Conservation (phyloP, 306 rosid genomes). For the Cicer arietinum region DNA sequence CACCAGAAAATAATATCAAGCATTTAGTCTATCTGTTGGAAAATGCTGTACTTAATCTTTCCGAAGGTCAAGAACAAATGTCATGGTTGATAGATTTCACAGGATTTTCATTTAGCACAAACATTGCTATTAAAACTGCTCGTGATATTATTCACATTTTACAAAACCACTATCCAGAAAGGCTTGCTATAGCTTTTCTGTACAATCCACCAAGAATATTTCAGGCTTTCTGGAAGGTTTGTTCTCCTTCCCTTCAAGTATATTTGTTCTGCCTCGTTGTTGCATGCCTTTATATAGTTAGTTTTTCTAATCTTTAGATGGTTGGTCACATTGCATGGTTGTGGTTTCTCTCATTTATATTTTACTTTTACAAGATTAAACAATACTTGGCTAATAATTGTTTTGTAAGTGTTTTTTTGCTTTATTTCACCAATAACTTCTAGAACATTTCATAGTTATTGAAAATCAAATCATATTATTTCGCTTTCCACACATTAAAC, state of each 20-base stretch:
- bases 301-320: conserved; percentile 15
- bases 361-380: conserved; percentile 31
- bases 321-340: conserved; percentile 27
- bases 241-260: conserved; percentile 40
- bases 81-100: conserved; percentile 90
- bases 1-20: conserved; percentile 63
- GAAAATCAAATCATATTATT: conserved; percentile 20
- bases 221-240: conserved; percentile 88
- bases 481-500: conserved; percentile 17
- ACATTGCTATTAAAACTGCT: conserved; percentile 64
- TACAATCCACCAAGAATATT: conserved; percentile 89
- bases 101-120: conserved; percentile 70
- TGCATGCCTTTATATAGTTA: conserved; percentile 3
- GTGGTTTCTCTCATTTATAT: conserved; percentile 26
- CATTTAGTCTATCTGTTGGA: conserved; percentile 84
- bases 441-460: background rate
- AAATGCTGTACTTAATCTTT: conserved; percentile 82
- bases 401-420: conserved; percentile 5
- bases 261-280: conserved; percentile 20
- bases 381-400: conserved; percentile 4
- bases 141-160: conserved; percentile 76
- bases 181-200: conserved; percentile 78
- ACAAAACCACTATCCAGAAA: conserved; percentile 92
- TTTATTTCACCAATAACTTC: conserved; percentile 5
- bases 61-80: conserved; percentile 88